Percentiles rank a stretch among this genome's conserved stretches.
Evolutionary conservation across 768 basidiomycete genomes (phyloP).

Genomic region (Symmetrospora coprosmae): DNA sequence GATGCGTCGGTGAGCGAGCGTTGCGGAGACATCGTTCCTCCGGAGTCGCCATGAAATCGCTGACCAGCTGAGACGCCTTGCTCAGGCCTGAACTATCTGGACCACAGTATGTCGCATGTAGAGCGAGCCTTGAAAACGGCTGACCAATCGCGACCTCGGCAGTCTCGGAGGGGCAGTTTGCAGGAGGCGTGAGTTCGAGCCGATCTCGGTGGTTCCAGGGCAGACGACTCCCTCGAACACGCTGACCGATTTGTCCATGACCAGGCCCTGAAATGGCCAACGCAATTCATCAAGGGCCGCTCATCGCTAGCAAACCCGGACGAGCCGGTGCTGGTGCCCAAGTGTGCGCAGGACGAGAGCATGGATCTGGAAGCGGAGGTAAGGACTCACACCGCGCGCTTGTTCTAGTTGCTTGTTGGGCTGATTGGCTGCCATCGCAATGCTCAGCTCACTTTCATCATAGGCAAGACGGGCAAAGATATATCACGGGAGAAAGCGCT

Average conservation of each 20-base stretch:
- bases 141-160: no score
- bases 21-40: no score
- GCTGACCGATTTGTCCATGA: neutral
- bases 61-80: no score
- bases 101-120: no score
- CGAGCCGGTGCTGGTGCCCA: constrained; percentile 11
- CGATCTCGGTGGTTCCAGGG: no score
- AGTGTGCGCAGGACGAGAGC: constrained; percentile 12
- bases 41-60: no score
- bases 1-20: constrained; percentile 19
- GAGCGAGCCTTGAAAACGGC: no score
- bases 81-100: no score
- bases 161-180: no score
- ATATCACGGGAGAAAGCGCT: constrained; percentile 4
- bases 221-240: no score
- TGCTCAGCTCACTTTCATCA: neutral
- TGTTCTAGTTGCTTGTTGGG: neutral
- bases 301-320: constrained; percentile 19
- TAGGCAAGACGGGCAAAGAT: constrained; percentile 7
- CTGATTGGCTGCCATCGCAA: no score
- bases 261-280: constrained; percentile 14
- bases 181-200: no score
- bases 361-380: constrained; percentile 22
- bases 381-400: neutral
- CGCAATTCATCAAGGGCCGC: constrained; percentile 20